Percentiles rank a stretch among this genome's conserved stretches.
Conservation (phyloP, 2,329 filamentous ascomycete species). For the Hypomyces rosellus region DNA sequence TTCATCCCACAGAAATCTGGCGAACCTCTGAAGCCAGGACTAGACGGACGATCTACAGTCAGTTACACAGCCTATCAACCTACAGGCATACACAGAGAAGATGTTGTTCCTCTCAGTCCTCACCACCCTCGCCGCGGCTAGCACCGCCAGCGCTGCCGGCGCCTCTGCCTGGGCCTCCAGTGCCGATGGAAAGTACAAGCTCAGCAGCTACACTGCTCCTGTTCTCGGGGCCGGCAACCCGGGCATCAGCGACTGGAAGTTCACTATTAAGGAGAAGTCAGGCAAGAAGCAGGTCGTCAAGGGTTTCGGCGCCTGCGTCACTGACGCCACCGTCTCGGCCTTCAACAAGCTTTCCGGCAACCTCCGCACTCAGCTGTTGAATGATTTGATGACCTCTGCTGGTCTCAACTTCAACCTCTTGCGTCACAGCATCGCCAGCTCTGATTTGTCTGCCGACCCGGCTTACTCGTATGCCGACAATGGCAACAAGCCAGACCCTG, state of each 20-base stretch:
- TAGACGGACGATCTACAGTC: background rate
- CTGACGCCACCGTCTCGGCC: slow-evolving; percentile 34
- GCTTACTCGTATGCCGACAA: slow-evolving; percentile 34
- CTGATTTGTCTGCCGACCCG: slow-evolving; percentile 33
- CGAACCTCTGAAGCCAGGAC: no score
- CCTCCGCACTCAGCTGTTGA: slow-evolving; percentile 26
- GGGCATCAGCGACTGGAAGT: slow-evolving; percentile 29
- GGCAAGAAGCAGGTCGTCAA: slow-evolving; percentile 31
- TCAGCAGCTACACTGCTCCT: slow-evolving; percentile 27
- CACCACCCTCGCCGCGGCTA: slow-evolving; percentile 7
- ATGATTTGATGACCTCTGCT: slow-evolving; percentile 28
- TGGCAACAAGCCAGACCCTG: slow-evolving; percentile 11
- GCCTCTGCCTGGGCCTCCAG: slow-evolving; percentile 24
- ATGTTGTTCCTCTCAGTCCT: slow-evolving; percentile 10
- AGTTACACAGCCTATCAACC: background rate
- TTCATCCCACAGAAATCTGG: background rate
- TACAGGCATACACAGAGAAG: background rate
- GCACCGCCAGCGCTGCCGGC: slow-evolving; percentile 1
- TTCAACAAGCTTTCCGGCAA: slow-evolving; percentile 28
- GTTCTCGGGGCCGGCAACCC: slow-evolving; percentile 27
- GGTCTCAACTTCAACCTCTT: slow-evolving; percentile 34
- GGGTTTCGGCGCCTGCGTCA: slow-evolving; percentile 37
- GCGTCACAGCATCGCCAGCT: slow-evolving; percentile 35
- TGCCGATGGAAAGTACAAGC: slow-evolving; percentile 30
- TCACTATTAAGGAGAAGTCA: slow-evolving; percentile 33